phyloP scores from a whole-genome alignment of 371 early-diverging fungal genomes.

The Syncephalis fuscata region DNA sequence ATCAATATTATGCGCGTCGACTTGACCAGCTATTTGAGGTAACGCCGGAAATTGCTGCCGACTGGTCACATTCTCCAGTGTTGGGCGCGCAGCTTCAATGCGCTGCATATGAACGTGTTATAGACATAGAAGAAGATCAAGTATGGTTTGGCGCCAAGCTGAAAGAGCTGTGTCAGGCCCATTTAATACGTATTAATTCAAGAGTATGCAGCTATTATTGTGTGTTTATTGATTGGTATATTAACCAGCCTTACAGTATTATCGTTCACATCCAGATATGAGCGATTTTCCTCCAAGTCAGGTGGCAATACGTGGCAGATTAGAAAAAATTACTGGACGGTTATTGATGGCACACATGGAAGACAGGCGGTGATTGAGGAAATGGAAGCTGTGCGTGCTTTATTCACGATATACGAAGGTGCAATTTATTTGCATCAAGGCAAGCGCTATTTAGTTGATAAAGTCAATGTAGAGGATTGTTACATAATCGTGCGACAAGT shows the following conservation, averaged over 20 bases:
- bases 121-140: conserved; percentile 15
- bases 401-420: conserved; percentile 39
- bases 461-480: conserved; percentile 25
- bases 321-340: conserved; percentile 24
- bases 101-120: conserved; percentile 34
- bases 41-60: conserved; percentile 16
- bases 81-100: conserved; percentile 42
- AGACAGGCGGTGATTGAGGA: conserved; percentile 25
- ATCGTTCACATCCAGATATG: too few species aligned
- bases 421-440: conserved; percentile 45
- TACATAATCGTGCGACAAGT: conserved; percentile 24
- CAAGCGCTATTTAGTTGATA: conserved; percentile 26
- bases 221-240: too few species aligned
- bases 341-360: conserved; percentile 28
- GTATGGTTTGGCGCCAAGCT: conserved; percentile 18
- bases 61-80: conserved; percentile 18
- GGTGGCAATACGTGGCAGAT: conserved; percentile 1
- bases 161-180: conserved; percentile 11
- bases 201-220: conserved; percentile 6
- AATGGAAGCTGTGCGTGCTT: conserved; percentile 29
- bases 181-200: conserved; percentile 12
- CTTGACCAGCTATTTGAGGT: conserved; percentile 26
- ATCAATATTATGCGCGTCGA: conserved; percentile 28
- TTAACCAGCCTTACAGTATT: too few species aligned
- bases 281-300: too few species aligned